Base-by-base conservation (phyloP, 2,329 filamentous ascomycete species). In the Drechslera avenae region DNA sequence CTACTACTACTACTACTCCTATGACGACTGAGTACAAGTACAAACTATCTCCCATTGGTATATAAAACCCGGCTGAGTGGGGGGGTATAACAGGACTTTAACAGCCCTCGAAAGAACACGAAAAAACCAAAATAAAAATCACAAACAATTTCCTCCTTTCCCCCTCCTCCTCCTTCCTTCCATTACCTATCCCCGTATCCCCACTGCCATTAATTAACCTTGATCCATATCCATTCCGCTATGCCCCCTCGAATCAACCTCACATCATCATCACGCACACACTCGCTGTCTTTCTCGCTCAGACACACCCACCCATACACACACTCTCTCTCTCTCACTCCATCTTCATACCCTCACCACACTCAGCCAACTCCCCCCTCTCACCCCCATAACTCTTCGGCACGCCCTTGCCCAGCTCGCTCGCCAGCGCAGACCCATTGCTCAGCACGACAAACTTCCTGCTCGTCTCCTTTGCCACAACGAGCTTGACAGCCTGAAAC, bases 331-430 rank as follows among this genome's bases (percentile, higher is more conserved):
- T 28, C 23, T 28, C 39, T 47, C 50, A 62, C 10, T 37, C 51
- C 46, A 78, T 71, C 42, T 69, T 73, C 55, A 77, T 68, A 36
- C 71, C 79, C 73, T 71, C 73, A 41, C 40, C 76, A 14, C 71
- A 62, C 19, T 75, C 78, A 43, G 75, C 73, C 51, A 86, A 67
- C n/a, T 76, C 72, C 3, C 71, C 69, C 6, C 84, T 87, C 62
- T 86, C 86, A 19, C 92, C 93, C 49, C 92, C 93, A 68, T 97
- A 97, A 54, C 82, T 84, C 59, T 82, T 81, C 2, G 91, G 91
- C 40, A 97, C 76, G 37, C 83, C 80, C 39, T 82, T 77, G 10
- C 83, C 86, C 50, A 94, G 78, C 69, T 89, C 83, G 13, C 78
- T 78, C 14, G 84, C 85, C 41, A 97, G 79, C 49, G 83, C 84